Evolutionary conservation across 2,329 filamentous ascomycete genomes (phyloP).

Genomic region (Immersiporthe knoxdaviesiana): DNA sequence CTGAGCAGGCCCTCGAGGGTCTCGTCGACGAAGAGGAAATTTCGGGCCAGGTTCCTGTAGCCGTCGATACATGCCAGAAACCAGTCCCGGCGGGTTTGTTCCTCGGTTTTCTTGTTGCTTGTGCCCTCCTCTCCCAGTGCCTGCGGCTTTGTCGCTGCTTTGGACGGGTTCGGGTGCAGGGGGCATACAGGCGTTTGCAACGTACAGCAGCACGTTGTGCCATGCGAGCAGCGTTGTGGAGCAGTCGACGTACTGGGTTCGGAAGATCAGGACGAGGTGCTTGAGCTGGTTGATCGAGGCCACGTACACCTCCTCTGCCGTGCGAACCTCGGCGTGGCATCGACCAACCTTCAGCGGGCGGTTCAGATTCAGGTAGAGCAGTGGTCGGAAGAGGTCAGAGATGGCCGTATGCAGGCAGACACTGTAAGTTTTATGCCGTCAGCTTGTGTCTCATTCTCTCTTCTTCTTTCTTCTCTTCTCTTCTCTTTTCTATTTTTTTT

Average conservation of each 20-base stretch:
- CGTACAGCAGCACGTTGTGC: slow-evolving; percentile 37
- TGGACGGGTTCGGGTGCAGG: neutral
- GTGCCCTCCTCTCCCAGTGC: neutral
- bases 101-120: slow-evolving; percentile 22
- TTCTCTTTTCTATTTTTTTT: too few relatives aligned
- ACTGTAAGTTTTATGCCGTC: slow-evolving; percentile 8
- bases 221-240: slow-evolving; percentile 33
- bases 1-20: slow-evolving; percentile 35
- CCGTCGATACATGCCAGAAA: slow-evolving; percentile 37
- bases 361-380: slow-evolving; percentile 9
- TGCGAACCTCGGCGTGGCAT: slow-evolving; percentile 14
- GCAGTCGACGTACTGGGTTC: slow-evolving; percentile 12
- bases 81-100: slow-evolving; percentile 33
- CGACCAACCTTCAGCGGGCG: neutral
- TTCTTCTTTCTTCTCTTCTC: too few relatives aligned
- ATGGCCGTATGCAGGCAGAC: slow-evolving; percentile 29
- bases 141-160: too few relatives aligned
- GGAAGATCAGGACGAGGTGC: slow-evolving; percentile 30
- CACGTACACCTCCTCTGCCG: slow-evolving; percentile 19
- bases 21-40: slow-evolving; percentile 33
- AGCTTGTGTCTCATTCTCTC: neutral
- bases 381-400: slow-evolving; percentile 30
- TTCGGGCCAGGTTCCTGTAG: slow-evolving; percentile 34
- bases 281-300: slow-evolving; percentile 32
- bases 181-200: slow-evolving; percentile 35